These are phyloP conservation scores for Bocquillonia castaneifolia DNA, from an alignment of 441 rosid species.

Conservation along the genomic window DNA sequence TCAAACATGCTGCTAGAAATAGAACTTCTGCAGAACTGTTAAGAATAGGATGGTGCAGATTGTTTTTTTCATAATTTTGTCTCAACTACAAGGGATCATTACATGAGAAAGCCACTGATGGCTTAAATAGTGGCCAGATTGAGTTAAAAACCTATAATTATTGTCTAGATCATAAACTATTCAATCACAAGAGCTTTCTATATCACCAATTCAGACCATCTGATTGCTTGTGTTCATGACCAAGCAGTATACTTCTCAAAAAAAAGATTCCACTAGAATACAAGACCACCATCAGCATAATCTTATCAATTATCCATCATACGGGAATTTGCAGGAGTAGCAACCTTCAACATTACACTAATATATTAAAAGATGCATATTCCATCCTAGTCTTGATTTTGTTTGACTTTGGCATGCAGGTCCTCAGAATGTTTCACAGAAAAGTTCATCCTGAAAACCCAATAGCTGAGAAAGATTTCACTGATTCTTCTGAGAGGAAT, in stretches of 20 bases:
- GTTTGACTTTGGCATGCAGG: slow-evolving; percentile 42
- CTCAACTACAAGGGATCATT: background rate
- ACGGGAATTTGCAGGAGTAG: background rate
- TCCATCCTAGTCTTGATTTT: slow-evolving; percentile 14
- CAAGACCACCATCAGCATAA: background rate
- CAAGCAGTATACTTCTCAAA: background rate
- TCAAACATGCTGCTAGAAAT: background rate
- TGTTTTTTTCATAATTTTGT: background rate
- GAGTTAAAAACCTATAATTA: background rate
- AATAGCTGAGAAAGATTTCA: slow-evolving; percentile 29
- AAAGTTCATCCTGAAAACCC: slow-evolving; percentile 75
- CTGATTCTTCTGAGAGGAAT: slow-evolving; percentile 21
- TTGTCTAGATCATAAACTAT: slow-evolving; percentile 3
- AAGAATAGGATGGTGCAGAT: background rate
- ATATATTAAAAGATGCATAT: background rate
- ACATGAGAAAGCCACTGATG: background rate
- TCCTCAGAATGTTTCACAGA: slow-evolving; percentile 55
- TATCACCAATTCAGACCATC: slow-evolving; percentile 6
- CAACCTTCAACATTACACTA: background rate
- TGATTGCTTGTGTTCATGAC: slow-evolving; percentile 8
- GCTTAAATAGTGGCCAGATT: background rate
- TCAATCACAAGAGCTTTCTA: background rate
- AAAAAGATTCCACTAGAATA: background rate
- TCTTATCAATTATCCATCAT: background rate
- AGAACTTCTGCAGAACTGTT: background rate